Conservation (phyloP, 1,284 basidiomycete genomes). For the Moesziomyces parantarcticus region DNA sequence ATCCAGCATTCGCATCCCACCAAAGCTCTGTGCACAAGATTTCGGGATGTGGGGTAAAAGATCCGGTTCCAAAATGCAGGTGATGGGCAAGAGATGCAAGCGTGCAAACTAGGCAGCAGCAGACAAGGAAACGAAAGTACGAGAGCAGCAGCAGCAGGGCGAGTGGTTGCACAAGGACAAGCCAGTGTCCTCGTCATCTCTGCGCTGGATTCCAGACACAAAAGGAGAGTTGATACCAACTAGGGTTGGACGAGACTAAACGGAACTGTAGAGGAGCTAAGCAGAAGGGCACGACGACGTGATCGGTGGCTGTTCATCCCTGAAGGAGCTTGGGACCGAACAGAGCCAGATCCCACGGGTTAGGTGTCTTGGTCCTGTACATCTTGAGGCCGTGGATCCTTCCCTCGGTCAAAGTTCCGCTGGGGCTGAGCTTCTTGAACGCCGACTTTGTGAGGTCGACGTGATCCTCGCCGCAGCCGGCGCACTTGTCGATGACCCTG, state of each 20-base stretch:
- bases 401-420: conserved; percentile 56
- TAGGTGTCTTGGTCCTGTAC: conserved; percentile 46
- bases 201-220: too few relatives aligned
- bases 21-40: not conserved
- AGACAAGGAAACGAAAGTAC: too few relatives aligned
- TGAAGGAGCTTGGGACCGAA: conserved; percentile 56
- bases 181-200: too few relatives aligned
- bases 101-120: too few relatives aligned
- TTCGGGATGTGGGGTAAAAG: not conserved
- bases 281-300: too few relatives aligned
- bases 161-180: too few relatives aligned
- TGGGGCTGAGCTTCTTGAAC: conserved; percentile 58
- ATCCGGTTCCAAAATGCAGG: not conserved
- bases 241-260: too few relatives aligned
- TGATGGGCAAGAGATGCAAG: too few relatives aligned
- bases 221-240: too few relatives aligned
- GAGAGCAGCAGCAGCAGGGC: too few relatives aligned
- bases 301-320: conserved; percentile 1
- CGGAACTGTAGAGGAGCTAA: too few relatives aligned
- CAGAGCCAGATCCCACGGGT: conserved; percentile 58
- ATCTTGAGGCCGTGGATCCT: conserved; percentile 54
- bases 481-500: conserved; percentile 64
- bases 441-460: conserved; percentile 64
- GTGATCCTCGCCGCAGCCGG: conserved; percentile 54
- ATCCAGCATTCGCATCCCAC: not conserved